phyloP scores from a whole-genome alignment of 1,139 yeast genomes.

The Geotrichum candidum region DNA sequence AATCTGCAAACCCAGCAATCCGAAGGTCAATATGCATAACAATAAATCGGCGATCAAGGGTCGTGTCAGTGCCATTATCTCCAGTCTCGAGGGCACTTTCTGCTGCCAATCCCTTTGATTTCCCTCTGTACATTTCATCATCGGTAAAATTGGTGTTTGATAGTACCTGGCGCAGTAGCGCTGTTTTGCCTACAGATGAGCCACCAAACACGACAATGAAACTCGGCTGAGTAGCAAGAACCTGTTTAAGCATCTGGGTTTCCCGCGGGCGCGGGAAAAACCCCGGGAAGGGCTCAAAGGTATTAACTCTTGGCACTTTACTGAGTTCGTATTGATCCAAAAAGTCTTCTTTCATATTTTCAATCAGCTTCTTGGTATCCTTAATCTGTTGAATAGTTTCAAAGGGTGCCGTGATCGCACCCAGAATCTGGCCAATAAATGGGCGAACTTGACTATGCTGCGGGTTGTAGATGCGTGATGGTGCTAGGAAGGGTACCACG shows the following conservation, averaged over 20 bases:
- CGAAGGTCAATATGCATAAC: constrained; percentile 21
- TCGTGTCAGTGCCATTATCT: not conserved
- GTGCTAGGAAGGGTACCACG: not conserved
- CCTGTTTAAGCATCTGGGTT: constrained; percentile 10
- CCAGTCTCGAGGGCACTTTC: not conserved
- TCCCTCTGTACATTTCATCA: not conserved
- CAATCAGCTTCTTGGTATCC: constrained; percentile 20
- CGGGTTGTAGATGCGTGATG: not conserved
- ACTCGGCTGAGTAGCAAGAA: constrained; percentile 19
- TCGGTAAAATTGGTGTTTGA: not conserved
- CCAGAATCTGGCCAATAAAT: constrained; percentile 10
- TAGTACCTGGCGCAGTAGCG: constrained; percentile 20
- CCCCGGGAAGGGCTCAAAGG: constrained; percentile 22
- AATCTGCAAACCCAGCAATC: constrained; percentile 22
- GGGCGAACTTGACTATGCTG: constrained; percentile 1
- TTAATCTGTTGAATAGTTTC: constrained; percentile 48
- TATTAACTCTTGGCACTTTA: constrained; percentile 20
- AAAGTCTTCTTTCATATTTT: constrained; percentile 20
- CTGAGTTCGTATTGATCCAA: constrained; percentile 21
- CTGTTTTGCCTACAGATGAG: constrained; percentile 22
- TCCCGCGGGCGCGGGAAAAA: constrained; percentile 19
- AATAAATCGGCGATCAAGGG: constrained; percentile 15
- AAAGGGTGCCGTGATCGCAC: constrained; percentile 48
- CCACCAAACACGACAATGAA: constrained; percentile 23
- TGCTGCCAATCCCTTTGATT: not conserved